Conservation (phyloP, 805 yeast species). For the Torulaspora maleeae region DNA sequence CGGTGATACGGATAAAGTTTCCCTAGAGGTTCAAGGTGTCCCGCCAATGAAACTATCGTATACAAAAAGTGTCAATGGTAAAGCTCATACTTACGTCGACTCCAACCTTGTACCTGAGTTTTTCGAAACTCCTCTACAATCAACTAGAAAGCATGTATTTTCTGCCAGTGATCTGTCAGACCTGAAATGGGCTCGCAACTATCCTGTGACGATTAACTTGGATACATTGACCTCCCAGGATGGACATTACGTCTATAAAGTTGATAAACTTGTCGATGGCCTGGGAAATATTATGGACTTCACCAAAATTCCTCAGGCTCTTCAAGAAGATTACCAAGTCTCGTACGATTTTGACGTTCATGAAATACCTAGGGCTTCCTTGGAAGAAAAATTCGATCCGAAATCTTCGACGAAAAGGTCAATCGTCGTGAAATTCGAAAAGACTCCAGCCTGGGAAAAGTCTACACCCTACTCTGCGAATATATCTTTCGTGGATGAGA, state of each 20-base stretch:
- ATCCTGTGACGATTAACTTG: slow-evolving; percentile 42
- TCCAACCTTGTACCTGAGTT: slow-evolving; percentile 48
- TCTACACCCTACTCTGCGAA: slow-evolving; percentile 37
- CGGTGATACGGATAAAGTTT: slow-evolving; percentile 50
- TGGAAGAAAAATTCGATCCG: slow-evolving; percentile 40
- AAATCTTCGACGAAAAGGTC: slow-evolving; percentile 39
- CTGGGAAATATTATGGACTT: slow-evolving; percentile 55
- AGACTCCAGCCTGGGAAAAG: slow-evolving; percentile 20
- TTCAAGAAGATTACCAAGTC: slow-evolving; percentile 36
- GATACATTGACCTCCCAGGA: slow-evolving; percentile 40
- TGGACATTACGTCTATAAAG: slow-evolving; percentile 54
- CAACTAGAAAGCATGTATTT: slow-evolving; percentile 29
- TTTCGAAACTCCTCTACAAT: slow-evolving; percentile 47
- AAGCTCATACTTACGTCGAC: slow-evolving; percentile 33
- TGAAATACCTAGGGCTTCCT: slow-evolving; percentile 48
- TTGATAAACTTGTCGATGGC: slow-evolving; percentile 60
- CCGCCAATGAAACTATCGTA: slow-evolving; percentile 67
- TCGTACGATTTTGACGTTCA: slow-evolving; percentile 48
- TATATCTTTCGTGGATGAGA: slow-evolving; percentile 33
- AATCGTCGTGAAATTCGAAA: slow-evolving; percentile 34
- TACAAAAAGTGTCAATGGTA: slow-evolving; percentile 42
- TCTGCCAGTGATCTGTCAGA: slow-evolving; percentile 37
- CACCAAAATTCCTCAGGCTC: slow-evolving; percentile 29
- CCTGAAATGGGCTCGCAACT: slow-evolving; percentile 42
- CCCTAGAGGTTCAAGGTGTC: slow-evolving; percentile 62